A percentile compares a stretch with the other conserved stretches of the same genome.
phyloP scores from a whole-genome alignment of 169 alveolate genomes.

The Eimeria tenella region DNA sequence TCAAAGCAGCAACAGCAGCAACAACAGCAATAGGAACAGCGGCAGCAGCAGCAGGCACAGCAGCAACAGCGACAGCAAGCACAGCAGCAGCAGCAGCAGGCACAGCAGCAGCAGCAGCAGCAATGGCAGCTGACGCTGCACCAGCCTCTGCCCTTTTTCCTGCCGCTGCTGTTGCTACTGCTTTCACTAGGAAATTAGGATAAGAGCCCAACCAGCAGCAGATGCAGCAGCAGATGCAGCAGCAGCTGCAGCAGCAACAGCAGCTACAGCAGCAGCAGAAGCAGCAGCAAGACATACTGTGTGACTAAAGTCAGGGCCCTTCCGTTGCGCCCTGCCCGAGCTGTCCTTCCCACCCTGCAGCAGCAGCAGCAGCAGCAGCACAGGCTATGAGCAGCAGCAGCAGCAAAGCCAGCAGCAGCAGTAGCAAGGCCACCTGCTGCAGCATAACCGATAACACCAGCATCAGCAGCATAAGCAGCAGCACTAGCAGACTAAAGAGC shows the following conservation, averaged over 20 bases:
- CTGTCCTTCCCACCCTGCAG: conserved; percentile 97
- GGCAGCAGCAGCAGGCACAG: background rate
- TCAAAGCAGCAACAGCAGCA: background rate
- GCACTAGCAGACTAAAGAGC: no score
- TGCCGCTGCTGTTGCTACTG: background rate
- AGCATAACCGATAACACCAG: no score
- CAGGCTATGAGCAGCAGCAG: background rate
- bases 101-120: no score
- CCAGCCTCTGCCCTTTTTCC: no score
- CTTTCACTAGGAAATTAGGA: background rate
- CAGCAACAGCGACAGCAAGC: no score
- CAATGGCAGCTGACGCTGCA: no score
- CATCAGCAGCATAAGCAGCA: no score
- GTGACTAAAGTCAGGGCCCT: conserved; percentile 97
- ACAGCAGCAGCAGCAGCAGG: conserved; percentile 1
- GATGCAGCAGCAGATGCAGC: background rate
- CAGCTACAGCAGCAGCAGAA: conserved; percentile 18
- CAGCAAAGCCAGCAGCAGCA: background rate
- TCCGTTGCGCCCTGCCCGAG: conserved; percentile 99
- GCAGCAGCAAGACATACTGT: conserved; percentile 87
- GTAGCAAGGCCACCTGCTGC: no score
- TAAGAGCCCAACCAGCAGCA: no score
- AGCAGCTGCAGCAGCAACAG: conserved; percentile 15
- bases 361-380: conserved; percentile 77
- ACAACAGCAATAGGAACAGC: background rate